Base-by-base conservation (phyloP, 2,329 filamentous ascomycete genomes). In the Juglanconis oblonga region DNA sequence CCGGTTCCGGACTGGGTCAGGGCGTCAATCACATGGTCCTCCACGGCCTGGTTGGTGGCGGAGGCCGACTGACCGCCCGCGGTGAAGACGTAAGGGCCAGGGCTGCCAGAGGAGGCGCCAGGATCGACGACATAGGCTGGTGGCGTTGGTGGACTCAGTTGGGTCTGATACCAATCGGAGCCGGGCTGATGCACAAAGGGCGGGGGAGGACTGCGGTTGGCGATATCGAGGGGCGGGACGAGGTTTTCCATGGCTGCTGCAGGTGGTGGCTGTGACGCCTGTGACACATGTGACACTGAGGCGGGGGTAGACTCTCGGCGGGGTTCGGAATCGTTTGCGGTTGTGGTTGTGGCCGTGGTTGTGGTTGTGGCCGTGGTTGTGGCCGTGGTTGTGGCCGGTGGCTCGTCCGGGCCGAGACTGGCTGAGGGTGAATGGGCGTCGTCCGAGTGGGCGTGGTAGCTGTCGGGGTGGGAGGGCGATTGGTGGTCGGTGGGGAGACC, bases 1-100 rank as follows among this genome's bases (percentile, higher is more conserved):
- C 70, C 68, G 2, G 70, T 67, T 2, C 65, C 68, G 14, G 64
- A 62, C 56, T 71, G 70, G 45, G 59, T 62, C 32, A 62, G 63
- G 4, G 70, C 69, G 3, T 64, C 66, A 24, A 61, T 64, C 5
- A 24, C 45, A 33, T 66, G 64, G 3, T 55, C 35, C n/a, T 54
- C 44, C 13, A 36, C 49, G 13, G 6, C 47, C 29, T 9, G 31
- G 14, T 32, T 11, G 4, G 29, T 29, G 3, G 33, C 44, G 35
- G 38, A n/a, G 14, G 44, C 44, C 3, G 29, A 31, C 7, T 31
- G 32, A 13, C 42, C 48, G 35, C 32, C 35, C 14, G 47, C 17
- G 31, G 24, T 8, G 11, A 36, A 52, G 49, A 38, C 49, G 49
- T 40, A 40, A 9, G 50, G 35, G 35, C 50, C 40, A 24, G 50